Evolutionary conservation across 495 filamentous ascomycete genomes (phyloP), one percentile per base, ranked within the genome.

Genomic region (Saxispiralis lemnorum): DNA sequence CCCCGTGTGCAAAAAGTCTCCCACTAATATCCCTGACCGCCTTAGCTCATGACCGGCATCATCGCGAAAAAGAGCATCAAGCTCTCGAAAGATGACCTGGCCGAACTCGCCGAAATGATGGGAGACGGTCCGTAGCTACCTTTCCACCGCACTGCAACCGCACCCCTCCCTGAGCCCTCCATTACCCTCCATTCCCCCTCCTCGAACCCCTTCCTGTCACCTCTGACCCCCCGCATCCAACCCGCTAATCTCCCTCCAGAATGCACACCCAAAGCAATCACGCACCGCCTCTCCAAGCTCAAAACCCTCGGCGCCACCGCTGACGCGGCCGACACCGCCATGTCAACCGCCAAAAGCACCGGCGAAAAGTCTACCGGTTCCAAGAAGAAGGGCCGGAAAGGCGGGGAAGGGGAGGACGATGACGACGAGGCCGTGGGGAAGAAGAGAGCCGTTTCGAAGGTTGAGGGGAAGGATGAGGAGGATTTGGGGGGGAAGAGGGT

Each of bases 211-310:
- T 28, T n/a, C n/a, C n/a, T n/a, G n/a, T n/a, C n/a, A 33, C 35
- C 2, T 19, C 35, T 6, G 34, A n/a, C 30, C 16, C 12, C 20
- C 17, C 3, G 39, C n/a, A 14, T 18, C 9, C 3, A 9, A 20
- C 37, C 35, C 7, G 39, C 42, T 32, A 16, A 16, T 14, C 13
- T 33, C 2, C 21, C 21, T 0, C 6, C 38, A 53, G 51, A 51
- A 5, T 50, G 47, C 40, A 54, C 47, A 15, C 28, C 51, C 6
- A 54, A 51, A 40, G 47, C 51, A 10, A 39, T 54, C 41, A 37
- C 17, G 11, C 51, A 54, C 38, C 51, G 44, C 17, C 13, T 54
- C 13, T n/a, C 38, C 7, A 21, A 44, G 14, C 30, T 54, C 36
- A 44, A 41, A 38, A 18, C 31, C 9, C 13, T 14, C 19, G 46